Evolutionary conservation across 2,329 filamentous ascomycete species (phyloP), one percentile per base, ranked within the genome.

Genomic region (Cladosporium phlei): DNA sequence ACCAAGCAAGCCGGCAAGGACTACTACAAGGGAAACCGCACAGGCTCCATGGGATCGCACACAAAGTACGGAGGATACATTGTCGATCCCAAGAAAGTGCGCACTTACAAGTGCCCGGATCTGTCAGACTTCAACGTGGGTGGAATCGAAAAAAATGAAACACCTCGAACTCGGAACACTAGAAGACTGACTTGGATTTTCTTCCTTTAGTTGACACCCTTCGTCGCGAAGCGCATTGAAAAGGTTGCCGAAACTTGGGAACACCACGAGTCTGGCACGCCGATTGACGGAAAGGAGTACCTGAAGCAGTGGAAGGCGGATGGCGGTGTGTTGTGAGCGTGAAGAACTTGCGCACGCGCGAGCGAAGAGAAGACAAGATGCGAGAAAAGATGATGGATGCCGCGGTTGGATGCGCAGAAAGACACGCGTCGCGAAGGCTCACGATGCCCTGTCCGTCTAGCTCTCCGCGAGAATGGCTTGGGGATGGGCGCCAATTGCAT

Each of bases 1-100:
- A 95, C 91, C 57, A 98, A 98, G 72, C 84, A 93, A 69, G 84
- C 91, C 65, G 86, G 85, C 66, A 88, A 88, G 64, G 91, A 90
- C 57, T 98, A 84, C 80, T 98, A 98, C 81, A 97, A 97, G 77
- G 93, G 93, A 65, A 96, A 86, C 60, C 78, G 90, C 37, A 85
- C 88, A 1, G 93, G 93, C 2, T 82, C 86, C 32, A 89, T 94
- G 82, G 93, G 93, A 66, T 71, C 75, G 11, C 88, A 94, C 70
- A 90, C 86, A 46, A 86, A 86, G 66, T 80, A 82, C 64, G 93
- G 91, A 67, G 83, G 83, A 40, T 98, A 93, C 68, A 67, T 82
- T 37, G 83, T 97, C 56, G 86, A 97, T 56, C 95, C 79, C 77
- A 69, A 75, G 47, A 95, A 94, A 71, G 88, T 97, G 62, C 83